These are phyloP conservation scores for Debaryomyces robertsiae DNA, from an alignment of 1,139 yeast genomes.

Conservation along the genomic window DNA sequence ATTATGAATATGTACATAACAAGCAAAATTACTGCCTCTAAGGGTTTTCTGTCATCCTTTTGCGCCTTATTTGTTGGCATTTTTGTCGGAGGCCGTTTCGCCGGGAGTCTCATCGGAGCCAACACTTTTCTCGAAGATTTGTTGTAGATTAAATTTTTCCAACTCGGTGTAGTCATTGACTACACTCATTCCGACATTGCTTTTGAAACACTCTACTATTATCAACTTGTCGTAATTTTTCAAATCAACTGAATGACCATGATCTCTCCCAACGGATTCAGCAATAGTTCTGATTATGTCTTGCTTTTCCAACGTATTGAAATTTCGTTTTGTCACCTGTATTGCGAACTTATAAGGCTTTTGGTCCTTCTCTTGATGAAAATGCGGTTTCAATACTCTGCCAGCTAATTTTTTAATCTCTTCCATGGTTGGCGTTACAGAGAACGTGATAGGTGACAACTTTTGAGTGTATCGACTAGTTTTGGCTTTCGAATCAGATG, in stretches of 20 bases:
- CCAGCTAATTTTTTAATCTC: slow-evolving; percentile 63
- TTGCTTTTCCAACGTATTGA: slow-evolving; percentile 67
- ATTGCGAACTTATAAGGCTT: slow-evolving; percentile 71
- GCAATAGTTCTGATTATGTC: slow-evolving; percentile 75
- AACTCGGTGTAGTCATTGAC: slow-evolving; percentile 62
- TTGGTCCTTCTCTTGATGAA: slow-evolving; percentile 56
- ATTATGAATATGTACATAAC: no score
- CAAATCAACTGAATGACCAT: slow-evolving; percentile 78
- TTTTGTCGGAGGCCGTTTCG: neutral
- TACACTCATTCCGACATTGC: slow-evolving; percentile 79
- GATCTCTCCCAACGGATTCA: slow-evolving; percentile 65
- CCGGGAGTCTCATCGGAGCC: slow-evolving; percentile 16
- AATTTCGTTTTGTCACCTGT: slow-evolving; percentile 76
- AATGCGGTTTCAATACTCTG: slow-evolving; percentile 65
- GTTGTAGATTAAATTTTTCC: slow-evolving; percentile 63
- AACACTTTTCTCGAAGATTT: slow-evolving; percentile 54
- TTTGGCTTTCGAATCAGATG: slow-evolving; percentile 51
- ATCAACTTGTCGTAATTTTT: slow-evolving; percentile 78
- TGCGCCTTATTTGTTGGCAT: slow-evolving; percentile 2
- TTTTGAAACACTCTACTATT: slow-evolving; percentile 84
- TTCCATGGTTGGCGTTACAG: slow-evolving; percentile 71
- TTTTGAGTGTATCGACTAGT: slow-evolving; percentile 75
- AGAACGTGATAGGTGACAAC: slow-evolving; percentile 74
- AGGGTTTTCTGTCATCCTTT: no score
- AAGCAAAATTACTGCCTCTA: no score